Conservation (phyloP, 208 protist species). For the Zelonia costaricensis region DNA sequence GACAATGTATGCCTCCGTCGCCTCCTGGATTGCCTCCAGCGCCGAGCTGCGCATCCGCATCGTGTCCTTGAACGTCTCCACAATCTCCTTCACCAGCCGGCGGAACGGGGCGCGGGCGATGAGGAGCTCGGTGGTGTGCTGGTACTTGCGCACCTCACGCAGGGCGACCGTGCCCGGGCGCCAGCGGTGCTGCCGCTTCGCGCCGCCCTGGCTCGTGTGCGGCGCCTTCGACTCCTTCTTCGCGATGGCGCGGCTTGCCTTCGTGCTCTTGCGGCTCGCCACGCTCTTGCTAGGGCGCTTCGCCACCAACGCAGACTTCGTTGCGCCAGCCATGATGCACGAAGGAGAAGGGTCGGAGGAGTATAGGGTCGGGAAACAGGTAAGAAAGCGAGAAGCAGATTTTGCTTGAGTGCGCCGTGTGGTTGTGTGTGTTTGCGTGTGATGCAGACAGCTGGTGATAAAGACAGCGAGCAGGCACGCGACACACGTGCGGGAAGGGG, state of each 20-base stretch:
- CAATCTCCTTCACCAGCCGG: constrained; percentile 99
- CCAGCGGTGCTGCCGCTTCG: constrained; percentile 98
- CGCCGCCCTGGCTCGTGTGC: constrained; percentile 36
- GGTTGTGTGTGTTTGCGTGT: no score
- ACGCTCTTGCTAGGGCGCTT: constrained; percentile 82
- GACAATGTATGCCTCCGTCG: constrained; percentile 96
- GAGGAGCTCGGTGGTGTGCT: constrained; percentile 98
- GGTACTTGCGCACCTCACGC: constrained; percentile 98
- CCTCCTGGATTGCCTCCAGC: constrained; percentile 96
- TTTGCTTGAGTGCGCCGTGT: no score
- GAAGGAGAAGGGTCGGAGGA: background rate
- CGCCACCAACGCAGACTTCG: constrained; percentile 46
- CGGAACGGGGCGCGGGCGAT: constrained; percentile 99
- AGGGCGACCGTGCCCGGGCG: constrained; percentile 99
- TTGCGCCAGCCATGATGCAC: constrained; percentile 47
- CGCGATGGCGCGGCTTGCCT: constrained; percentile 59
- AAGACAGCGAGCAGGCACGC: no score
- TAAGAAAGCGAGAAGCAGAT: no score
- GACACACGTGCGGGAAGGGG: no score
- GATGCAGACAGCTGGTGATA: no score
- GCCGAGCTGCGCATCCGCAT: constrained; percentile 71
- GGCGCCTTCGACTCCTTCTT: constrained; percentile 57
- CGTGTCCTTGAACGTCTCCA: constrained; percentile 93
- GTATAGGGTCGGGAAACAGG: background rate
- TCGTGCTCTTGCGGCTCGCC: constrained; percentile 74